Base-by-base conservation (phyloP, 2,329 filamentous ascomycete genomes). In the Moelleriella libera region DNA sequence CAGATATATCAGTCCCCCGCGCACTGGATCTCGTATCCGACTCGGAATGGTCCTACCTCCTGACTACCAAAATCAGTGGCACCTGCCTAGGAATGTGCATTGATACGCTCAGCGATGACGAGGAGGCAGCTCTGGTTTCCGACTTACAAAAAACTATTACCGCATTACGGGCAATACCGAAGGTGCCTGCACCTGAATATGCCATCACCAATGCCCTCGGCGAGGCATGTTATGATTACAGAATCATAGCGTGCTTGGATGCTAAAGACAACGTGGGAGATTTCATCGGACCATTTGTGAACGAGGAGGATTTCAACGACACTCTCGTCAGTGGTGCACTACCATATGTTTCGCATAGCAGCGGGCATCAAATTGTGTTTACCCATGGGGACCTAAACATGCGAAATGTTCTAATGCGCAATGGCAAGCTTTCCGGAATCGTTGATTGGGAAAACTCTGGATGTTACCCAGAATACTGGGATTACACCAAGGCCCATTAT, bases 331-430 rank as follows among this genome's bases (percentile, higher is more conserved):
- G 41, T 1, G 9, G 9, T 0, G 43, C 42, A 1, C 29, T 53
- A 2, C 50, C 49, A 5, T 7, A 21, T 41, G 39, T 48, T 14
- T 39, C 39, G 9, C 50, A 52, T 5, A 4, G 10, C 9, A 43
- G 14, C 11, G 47, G 46, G 3, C 49, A 55, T 30, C 8, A n/a
- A 0, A 49, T 55, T n/a, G 61, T 68, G 1, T 70, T 76, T 48
- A 71, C 70, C 1, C 72, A 76, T 29, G 57, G 58, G 4, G 59
- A 64, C 31, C 48, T 64, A 0, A 60, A 56, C 28, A 54, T 53
- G 45, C 31, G 57, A 0, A 64, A 64, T 30, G 48, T 63, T 5
- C 14, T 64, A 1, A 52, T 60, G 0, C 47, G 49, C 0, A 56
- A 54, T 6, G 58, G 61, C 12, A 42, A 57, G 28, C 46, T 63